A percentile compares a stretch with the other conserved stretches of the same genome.
Conservation (phyloP, 208 protist genomes). For the Endotrypanum monterogeii region DNA sequence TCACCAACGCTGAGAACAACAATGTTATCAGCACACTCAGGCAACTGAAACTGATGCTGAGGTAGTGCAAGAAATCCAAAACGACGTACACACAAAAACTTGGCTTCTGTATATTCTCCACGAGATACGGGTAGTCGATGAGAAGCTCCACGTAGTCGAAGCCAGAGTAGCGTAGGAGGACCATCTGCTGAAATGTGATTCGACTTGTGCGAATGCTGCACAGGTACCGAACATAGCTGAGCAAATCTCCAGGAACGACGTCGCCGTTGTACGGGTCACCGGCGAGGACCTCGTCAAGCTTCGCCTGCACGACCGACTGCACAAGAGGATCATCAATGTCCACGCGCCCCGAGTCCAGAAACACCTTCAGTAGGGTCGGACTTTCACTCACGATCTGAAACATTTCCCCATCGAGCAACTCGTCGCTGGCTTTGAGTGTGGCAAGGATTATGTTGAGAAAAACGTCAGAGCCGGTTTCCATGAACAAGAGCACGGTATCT, state of each 20-base stretch:
- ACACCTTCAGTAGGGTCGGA: slow-evolving; percentile 58
- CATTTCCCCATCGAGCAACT: slow-evolving; percentile 57
- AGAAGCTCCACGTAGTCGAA: slow-evolving; percentile 85
- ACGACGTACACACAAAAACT: slow-evolving; percentile 24
- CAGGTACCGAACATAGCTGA: slow-evolving; percentile 67
- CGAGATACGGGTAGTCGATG: slow-evolving; percentile 69
- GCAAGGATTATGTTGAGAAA: slow-evolving; percentile 87
- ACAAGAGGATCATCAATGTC: slow-evolving; percentile 58
- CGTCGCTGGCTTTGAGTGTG: slow-evolving; percentile 61
- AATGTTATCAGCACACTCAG: slow-evolving; percentile 52
- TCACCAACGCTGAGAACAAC: slow-evolving; percentile 43
- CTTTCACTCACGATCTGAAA: slow-evolving; percentile 58
- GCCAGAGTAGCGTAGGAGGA: slow-evolving; percentile 72
- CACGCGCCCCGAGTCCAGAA: slow-evolving; percentile 65
- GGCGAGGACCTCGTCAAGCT: slow-evolving; percentile 63
- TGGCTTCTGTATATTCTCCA: slow-evolving; percentile 38
- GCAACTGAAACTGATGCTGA: slow-evolving; percentile 55
- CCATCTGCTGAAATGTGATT: slow-evolving; percentile 66
- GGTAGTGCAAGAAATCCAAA: slow-evolving; percentile 31
- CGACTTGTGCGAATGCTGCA: slow-evolving; percentile 56
- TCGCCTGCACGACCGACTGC: slow-evolving; percentile 64
- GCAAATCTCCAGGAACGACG: slow-evolving; percentile 48
- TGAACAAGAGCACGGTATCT: slow-evolving; percentile 73
- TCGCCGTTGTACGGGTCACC: slow-evolving; percentile 47
- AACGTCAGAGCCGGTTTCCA: slow-evolving; percentile 62